These are phyloP conservation scores for Neocatenulostroma microsporum DNA, from an alignment of 2,329 filamentous ascomycete genomes.

Conservation along the genomic window DNA sequence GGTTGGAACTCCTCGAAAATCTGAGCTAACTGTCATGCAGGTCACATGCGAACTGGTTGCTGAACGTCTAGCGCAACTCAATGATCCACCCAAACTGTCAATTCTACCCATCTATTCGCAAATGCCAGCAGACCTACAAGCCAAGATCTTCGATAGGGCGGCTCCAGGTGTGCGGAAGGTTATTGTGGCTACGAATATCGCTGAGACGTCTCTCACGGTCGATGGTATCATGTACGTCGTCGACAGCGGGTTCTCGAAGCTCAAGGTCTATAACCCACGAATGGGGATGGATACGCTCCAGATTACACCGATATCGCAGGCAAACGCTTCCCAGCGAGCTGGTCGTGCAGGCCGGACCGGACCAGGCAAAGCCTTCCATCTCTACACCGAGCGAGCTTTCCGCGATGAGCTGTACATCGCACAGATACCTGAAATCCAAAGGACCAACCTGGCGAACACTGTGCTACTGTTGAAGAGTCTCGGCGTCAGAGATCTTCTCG, in stretches of 20 bases:
- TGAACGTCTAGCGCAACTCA: constrained; percentile 77
- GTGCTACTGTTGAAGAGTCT: constrained; percentile 90
- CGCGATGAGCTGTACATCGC: constrained; percentile 94
- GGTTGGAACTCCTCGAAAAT: no score
- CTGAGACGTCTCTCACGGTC: constrained; percentile 93
- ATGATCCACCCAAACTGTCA: constrained; percentile 88
- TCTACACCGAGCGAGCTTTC: constrained; percentile 91
- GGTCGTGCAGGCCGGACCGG: constrained; percentile 91
- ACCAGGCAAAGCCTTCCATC: constrained; percentile 86
- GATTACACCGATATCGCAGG: constrained; percentile 94
- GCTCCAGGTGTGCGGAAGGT: constrained; percentile 88
- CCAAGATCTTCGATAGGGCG: constrained; percentile 93
- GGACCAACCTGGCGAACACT: constrained; percentile 91
- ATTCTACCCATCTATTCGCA: constrained; percentile 98
- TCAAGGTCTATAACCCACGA: constrained; percentile 96
- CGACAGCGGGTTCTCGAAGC: constrained; percentile 89
- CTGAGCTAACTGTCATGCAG: no score
- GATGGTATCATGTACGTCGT: constrained; percentile 99
- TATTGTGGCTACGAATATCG: constrained; percentile 97
- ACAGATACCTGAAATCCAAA: constrained; percentile 94
- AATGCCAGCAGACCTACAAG: constrained; percentile 96
- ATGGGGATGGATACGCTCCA: constrained; percentile 99
- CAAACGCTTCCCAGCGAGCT: constrained; percentile 87
- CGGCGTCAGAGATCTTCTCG: constrained; percentile 84
- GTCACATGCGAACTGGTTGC: constrained; percentile 88